Percentiles rank a stretch among this genome's conserved stretches.
Evolutionary conservation across 164 flowering plant species (phyloP).

Genomic region (Litsea cubeba): DNA sequence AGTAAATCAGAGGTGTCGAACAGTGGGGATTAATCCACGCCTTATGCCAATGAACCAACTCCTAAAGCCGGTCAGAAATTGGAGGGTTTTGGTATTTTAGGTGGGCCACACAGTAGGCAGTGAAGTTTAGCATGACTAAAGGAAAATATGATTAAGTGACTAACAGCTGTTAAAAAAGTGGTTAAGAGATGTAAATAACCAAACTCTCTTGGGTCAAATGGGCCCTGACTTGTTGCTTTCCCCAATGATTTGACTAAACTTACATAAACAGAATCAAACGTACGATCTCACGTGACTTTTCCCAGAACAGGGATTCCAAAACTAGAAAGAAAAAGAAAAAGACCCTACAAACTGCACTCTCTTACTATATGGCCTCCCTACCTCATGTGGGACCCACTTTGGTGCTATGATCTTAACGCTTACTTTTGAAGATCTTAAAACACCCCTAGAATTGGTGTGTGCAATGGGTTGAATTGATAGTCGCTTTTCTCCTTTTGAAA

Average conservation of each 20-base stretch:
- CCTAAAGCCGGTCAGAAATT: too few species aligned
- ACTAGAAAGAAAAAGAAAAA: too few species aligned
- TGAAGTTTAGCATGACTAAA: too few species aligned
- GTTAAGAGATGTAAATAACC: not conserved
- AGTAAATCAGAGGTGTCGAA: too few species aligned
- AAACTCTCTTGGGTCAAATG: slow-evolving; percentile 14
- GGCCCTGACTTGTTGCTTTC: slow-evolving; percentile 9
- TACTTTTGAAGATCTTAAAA: not conserved
- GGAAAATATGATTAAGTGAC: not conserved
- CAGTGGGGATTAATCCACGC: too few species aligned
- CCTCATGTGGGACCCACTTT: not conserved
- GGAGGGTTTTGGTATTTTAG: too few species aligned
- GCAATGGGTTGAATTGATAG: too few species aligned
- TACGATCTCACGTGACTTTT: slow-evolving; percentile 39
- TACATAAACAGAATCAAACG: slow-evolving; percentile 21
- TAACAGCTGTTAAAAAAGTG: not conserved
- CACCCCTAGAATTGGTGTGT: too few species aligned
- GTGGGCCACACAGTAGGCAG: too few species aligned
- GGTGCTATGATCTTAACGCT: not conserved
- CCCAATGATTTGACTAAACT: slow-evolving; percentile 31
- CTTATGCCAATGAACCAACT: too few species aligned
- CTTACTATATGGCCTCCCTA: slow-evolving; percentile 17
- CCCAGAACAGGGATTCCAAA: slow-evolving; percentile 4
- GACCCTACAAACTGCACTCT: slow-evolving; percentile 1
- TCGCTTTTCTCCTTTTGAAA: too few species aligned